Percentiles rank a stretch among this genome's conserved stretches.
Evolutionary conservation across 306 rosid species (phyloP).

Genomic region (Trifolium fragiferum): DNA sequence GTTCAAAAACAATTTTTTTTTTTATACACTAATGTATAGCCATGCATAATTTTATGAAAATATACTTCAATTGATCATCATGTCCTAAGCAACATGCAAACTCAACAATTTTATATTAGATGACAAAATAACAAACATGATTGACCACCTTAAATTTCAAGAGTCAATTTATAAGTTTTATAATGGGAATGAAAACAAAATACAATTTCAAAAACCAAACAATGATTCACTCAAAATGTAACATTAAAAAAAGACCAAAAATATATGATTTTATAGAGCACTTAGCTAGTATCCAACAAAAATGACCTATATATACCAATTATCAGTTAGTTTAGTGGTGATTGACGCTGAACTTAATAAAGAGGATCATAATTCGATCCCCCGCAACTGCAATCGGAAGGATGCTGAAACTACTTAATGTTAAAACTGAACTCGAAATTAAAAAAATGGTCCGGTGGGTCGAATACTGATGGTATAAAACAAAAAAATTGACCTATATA

Average conservation of each 20-base stretch:
- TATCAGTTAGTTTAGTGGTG: too few species aligned
- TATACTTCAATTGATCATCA: background rate
- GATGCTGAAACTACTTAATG: too few species aligned
- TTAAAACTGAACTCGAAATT: too few species aligned
- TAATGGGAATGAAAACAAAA: background rate
- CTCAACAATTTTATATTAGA: background rate
- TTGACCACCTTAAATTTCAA: background rate
- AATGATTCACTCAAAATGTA: background rate
- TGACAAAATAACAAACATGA: background rate
- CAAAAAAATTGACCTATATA: background rate
- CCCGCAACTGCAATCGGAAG: too few species aligned
- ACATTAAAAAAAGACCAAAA: background rate
- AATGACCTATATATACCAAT: background rate
- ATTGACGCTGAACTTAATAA: too few species aligned
- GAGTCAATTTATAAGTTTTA: background rate
- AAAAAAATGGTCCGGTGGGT: too few species aligned
- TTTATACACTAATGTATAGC: too few species aligned
- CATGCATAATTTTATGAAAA: background rate
- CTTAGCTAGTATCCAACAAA: conserved; percentile 46
- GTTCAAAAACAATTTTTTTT: too few species aligned
- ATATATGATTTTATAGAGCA: conserved; percentile 5
- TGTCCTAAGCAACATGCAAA: background rate
- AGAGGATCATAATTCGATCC: too few species aligned
- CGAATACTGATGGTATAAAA: too few species aligned
- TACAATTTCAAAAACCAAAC: background rate